phyloP scores from a whole-genome alignment of 768 basidiomycete species.

The Trametopsis cervina region DNA sequence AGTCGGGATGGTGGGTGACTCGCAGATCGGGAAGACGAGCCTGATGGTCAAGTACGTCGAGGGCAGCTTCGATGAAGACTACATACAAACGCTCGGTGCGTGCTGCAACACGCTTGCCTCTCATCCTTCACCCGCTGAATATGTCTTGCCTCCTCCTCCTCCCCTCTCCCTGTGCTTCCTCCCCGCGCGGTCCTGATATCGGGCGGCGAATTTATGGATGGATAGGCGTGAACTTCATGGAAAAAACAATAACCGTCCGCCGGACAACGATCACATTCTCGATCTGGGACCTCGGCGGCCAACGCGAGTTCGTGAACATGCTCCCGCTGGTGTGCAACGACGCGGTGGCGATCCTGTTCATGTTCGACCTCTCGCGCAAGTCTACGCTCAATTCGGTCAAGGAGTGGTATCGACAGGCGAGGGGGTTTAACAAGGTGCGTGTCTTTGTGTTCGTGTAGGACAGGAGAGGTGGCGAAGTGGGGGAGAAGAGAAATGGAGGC shows the following conservation, averaged over 20 bases:
- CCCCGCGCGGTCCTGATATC: too few species aligned
- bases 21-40: conserved; percentile 98
- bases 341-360: conserved; percentile 99
- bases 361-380: conserved; percentile 98
- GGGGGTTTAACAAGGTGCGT: conserved; percentile 96
- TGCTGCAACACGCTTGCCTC: not conserved
- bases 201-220: too few species aligned
- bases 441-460: not conserved
- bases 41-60: conserved; percentile 99
- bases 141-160: conserved; percentile 9
- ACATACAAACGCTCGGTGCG: conserved; percentile 97
- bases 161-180: conserved; percentile 14
- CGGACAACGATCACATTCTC: conserved; percentile 99
- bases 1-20: conserved; percentile 99
- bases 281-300: conserved; percentile 97
- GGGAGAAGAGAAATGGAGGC: too few species aligned
- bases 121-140: too few species aligned
- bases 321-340: conserved; percentile 97
- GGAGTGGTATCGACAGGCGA: conserved; percentile 99
- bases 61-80: conserved; percentile 97
- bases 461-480: not conserved
- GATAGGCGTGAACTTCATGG: conserved; percentile 97
- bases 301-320: conserved; percentile 99
- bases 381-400: conserved; percentile 97
- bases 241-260: conserved; percentile 97